Evolutionary conservation across 768 basidiomycete genomes (phyloP).

Genomic region (Hericium coralloides): DNA sequence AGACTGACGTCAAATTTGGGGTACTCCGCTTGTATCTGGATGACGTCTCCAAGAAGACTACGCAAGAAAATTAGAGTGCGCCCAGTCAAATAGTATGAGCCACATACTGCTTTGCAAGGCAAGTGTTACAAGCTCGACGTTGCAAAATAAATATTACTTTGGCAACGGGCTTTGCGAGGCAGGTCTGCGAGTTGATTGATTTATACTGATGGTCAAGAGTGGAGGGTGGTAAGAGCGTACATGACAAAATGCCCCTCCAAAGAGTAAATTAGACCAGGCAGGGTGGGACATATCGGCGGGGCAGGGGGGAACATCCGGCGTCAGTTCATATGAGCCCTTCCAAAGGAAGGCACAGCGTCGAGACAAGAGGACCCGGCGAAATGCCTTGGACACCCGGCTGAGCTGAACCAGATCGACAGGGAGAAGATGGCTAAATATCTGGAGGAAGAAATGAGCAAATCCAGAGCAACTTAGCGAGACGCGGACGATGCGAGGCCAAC

Average conservation of each 20-base stretch:
- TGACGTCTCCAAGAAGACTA: no score
- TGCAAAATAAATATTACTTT: constrained; percentile 7
- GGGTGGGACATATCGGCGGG: constrained; percentile 6
- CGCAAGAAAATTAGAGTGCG: no score
- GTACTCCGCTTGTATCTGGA: not conserved
- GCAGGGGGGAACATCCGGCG: not conserved
- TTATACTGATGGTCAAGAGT: no score
- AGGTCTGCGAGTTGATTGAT: not conserved
- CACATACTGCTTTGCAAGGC: constrained; percentile 3
- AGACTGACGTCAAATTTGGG: not conserved
- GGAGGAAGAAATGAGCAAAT: not conserved
- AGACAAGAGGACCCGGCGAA: constrained; percentile 21
- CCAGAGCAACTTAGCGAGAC: not conserved
- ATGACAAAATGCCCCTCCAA: constrained; percentile 8
- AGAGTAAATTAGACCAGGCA: constrained; percentile 8
- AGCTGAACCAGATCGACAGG: constrained; percentile 25
- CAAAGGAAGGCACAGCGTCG: constrained; percentile 18
- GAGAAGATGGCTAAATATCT: constrained; percentile 22
- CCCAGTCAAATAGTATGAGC: no score
- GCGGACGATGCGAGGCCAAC: constrained; percentile 5
- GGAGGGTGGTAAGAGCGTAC: not conserved
- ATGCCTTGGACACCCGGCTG: constrained; percentile 19
- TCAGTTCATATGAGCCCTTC: constrained; percentile 7
- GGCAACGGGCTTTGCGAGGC: constrained; percentile 6
- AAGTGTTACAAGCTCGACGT: constrained; percentile 10